phyloP scores from a whole-genome alignment of 2,329 filamentous ascomycete genomes.

The Polytolypa hystricis region DNA sequence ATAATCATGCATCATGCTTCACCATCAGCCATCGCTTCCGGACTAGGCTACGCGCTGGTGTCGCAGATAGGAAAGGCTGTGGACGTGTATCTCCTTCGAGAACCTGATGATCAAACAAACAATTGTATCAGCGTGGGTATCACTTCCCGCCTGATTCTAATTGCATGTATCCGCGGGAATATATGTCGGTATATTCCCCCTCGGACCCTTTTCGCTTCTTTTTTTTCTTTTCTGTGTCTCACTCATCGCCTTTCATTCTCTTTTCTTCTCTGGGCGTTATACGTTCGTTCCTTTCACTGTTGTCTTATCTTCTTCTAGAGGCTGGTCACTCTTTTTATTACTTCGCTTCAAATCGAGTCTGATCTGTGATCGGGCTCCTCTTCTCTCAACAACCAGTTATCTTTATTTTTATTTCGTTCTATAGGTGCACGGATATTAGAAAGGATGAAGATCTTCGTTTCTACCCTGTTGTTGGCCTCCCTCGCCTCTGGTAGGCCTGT shows the following conservation, averaged over 20 bases:
- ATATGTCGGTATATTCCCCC: too few relatives aligned
- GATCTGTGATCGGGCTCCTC: not conserved
- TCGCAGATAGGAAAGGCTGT: too few relatives aligned
- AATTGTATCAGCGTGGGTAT: too few relatives aligned
- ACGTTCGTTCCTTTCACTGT: too few relatives aligned
- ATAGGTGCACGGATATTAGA: not conserved
- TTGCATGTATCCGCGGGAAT: too few relatives aligned
- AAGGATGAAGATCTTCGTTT: slow-evolving; percentile 2
- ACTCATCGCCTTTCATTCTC: not conserved
- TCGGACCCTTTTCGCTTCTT: not conserved
- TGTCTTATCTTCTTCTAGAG: slow-evolving; percentile 4
- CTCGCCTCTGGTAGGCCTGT: slow-evolving; percentile 3
- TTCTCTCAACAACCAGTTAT: not conserved
- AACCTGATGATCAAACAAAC: too few relatives aligned
- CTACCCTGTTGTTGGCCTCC: slow-evolving; percentile 3
- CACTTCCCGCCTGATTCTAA: too few relatives aligned
- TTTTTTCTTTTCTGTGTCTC: not conserved
- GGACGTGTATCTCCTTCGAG: too few relatives aligned
- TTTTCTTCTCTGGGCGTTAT: too few relatives aligned
- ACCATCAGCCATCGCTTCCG: too few relatives aligned
- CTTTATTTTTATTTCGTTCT: not conserved
- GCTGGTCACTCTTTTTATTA: slow-evolving; percentile 7
- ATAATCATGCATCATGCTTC: too few relatives aligned
- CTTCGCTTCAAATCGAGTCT: not conserved
- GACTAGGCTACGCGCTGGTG: too few relatives aligned